Evolutionary conservation across 2,329 filamentous ascomycete species (phyloP), one percentile per base, ranked within the genome.

Genomic region (Venturia pyrina): DNA sequence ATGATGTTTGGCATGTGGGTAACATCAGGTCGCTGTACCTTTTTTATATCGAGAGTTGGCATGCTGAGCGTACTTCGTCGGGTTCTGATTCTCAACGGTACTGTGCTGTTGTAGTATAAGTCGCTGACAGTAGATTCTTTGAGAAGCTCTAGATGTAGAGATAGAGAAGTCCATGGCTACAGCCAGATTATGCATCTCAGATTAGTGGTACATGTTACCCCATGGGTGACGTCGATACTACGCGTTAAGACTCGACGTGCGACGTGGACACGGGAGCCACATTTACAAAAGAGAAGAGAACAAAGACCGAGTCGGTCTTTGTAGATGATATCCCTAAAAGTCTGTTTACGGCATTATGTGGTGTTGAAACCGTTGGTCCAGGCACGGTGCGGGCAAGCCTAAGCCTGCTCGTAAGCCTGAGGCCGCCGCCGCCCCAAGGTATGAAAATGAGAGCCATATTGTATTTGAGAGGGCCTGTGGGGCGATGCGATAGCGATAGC

Each of bases 31-130:
- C 13, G 15, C 32, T 11, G 8, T 28, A 62, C 60, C 60, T 62
- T 62, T 44, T 62, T 62, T 4, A 62, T 62, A n/a, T 34, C 17
- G 40, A 62, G 60, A n/a, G 37, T 40, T 6, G 60, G 37, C 60
- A 62, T 62, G 21, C 28, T 62, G 19, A 37, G 6, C 28, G 53
- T 59, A 10, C 4, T 34, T 15, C 5, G 28, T 15, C 5, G 50
- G 17, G 1, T 24, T 11, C 13, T 53, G 10, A 28, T 24, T 53
- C 1, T 44, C 2, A 15, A 44, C 2, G 2, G 13, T 44, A 44
- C 17, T 44, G 13, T 17, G 5, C 43, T 44, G 43, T 28, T 28
- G 4, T 28, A 28, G 43, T 44, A 44, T 5, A 44, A 44, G 11
- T 15, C 5, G 5, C 13, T 19, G 17, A 10, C 5, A 15, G 17